Percentiles rank a stretch among this genome's conserved stretches.
phyloP scores from a whole-genome alignment of 352 stramenopile genomes.

The Elongisporangium undulatum region DNA sequence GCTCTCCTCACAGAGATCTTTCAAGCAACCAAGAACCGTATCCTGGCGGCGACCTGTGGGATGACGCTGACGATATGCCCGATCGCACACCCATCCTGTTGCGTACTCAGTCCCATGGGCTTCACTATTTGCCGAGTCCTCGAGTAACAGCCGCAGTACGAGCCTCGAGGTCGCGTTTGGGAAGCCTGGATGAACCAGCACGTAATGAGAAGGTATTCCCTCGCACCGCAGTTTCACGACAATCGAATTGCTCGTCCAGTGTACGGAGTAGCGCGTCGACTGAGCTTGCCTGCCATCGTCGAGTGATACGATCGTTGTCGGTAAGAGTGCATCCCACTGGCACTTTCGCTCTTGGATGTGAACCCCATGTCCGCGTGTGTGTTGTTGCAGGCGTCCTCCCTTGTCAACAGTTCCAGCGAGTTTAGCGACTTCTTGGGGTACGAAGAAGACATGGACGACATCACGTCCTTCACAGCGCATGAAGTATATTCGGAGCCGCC shows the following conservation, averaged over 20 bases:
- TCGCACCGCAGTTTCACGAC: background rate
- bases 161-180: constrained; percentile 32
- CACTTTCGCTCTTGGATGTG: background rate
- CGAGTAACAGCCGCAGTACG: constrained; percentile 37
- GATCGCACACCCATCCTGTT: constrained; percentile 42
- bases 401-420: constrained; percentile 29
- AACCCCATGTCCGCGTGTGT: constrained; percentile 4
- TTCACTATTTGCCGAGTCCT: constrained; percentile 29
- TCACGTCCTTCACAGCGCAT: constrained; percentile 37
- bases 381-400: constrained; percentile 18
- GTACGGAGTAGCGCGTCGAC: constrained; percentile 41
- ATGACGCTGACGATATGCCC: constrained; percentile 21
- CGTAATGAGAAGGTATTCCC: constrained; percentile 8
- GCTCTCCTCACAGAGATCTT: background rate
- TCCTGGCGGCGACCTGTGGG: constrained; percentile 11
- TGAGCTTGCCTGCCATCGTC: constrained; percentile 42
- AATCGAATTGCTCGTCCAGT: constrained; percentile 3
- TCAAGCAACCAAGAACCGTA: constrained; percentile 1
- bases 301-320: constrained; percentile 45
- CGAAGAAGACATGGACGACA: constrained; percentile 32
- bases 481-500: constrained; percentile 17
- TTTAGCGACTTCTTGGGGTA: constrained; percentile 54
- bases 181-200: constrained; percentile 20
- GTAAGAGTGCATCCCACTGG: constrained; percentile 23
- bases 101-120: constrained; percentile 21